Evolutionary conservation across 768 basidiomycete genomes (phyloP), one percentile per base, ranked within the genome.

Genomic region (Kwoniella dejecticola): DNA sequence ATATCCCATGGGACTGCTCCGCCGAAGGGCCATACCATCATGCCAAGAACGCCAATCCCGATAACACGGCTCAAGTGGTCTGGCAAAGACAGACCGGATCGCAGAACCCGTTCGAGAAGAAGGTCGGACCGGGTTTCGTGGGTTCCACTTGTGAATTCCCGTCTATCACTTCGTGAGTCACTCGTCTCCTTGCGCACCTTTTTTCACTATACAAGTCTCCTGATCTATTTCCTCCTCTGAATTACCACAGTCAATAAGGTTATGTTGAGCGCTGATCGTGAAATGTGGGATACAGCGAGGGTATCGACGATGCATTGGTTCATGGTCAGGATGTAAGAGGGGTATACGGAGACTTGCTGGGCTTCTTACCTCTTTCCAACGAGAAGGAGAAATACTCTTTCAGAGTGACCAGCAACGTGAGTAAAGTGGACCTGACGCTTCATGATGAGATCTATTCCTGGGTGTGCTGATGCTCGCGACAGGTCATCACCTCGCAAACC

Each of bases 71-170:
- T 8, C 46, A 60, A 0, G 52, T 69, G 2, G 63, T 60, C 52
- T 69, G 68, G 68, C 64, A 69, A 41, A 48, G 62, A 56, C 44
- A 68, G 66, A 41, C 38, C n/a, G 40, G 50, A 21, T 62, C 60
- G 7, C 26, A 50, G 4, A 69, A 69, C 52, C 68, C 68, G 3
- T 66, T 66, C 54, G 68, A 66, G 31, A 17, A 52, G 5, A 61
- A 54, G 4, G 58, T 62, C 3, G 62, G 62, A 42, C 56, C 64
- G 17, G 68, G 68, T 13, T 69, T 69, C 42, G 33, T 45, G 23
- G 52, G 57, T 31, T 68, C 67, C 13, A 68, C 62, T 17, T 73
- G 72, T 45, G 63, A 70, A 30, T 70, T 73, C 66, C 71, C 71
- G 2, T 49, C 41, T 19, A 65, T 73, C 44, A 67, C 66, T 15